Evolutionary conservation across 306 rosid genomes (phyloP), one percentile per base, ranked within the genome.

Genomic region (Vigna trinervia): DNA sequence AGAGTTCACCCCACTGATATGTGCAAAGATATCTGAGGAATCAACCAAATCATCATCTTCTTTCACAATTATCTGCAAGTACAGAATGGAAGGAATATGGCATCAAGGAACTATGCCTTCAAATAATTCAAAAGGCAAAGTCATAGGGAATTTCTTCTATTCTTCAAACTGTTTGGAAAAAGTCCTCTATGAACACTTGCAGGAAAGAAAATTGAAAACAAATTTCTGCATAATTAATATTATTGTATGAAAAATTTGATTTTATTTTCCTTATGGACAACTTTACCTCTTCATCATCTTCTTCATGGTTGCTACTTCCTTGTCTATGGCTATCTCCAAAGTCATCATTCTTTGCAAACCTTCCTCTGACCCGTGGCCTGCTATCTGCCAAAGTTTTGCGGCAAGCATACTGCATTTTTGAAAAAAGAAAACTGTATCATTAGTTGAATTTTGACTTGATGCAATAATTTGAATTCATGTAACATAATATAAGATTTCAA

Each of bases 1-100:
- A 60, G 99, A 92, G 90, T 96, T 96, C 80, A 96, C 96, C n/a
- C 99, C 99, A 89, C 96, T 93, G 65, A 96, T 91, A 77, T 91
- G 99, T 46, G 98, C 91, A 84, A 92, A 91, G 71, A 96, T 92
- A 73, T 92, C 99, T 51, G 99, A 92, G 73, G 98, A 92, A 86
- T 96, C 98, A 84, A 87, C 93, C 98, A 96, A 84, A 57, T 90
- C 96, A 60, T 91, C 98, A 82, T 91, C 97, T 77, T 91, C 97
- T 86, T 91, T 96, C 90, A 91, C 93, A 82, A 83, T 89, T 68
- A 88, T 91, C 98, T 96, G 93, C 52, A 78, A 23, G 75, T 72
- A 71, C 80, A 76, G 46, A 32, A 69, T 61, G 23, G 59, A 69
- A 78, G 58, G 82, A 64, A 75, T 75, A 82, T 66, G 20, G 66